A percentile compares a stretch with the other conserved stretches of the same genome.
Conservation (phyloP, 495 filamentous ascomycete genomes). For the Daldinia concentrica region DNA sequence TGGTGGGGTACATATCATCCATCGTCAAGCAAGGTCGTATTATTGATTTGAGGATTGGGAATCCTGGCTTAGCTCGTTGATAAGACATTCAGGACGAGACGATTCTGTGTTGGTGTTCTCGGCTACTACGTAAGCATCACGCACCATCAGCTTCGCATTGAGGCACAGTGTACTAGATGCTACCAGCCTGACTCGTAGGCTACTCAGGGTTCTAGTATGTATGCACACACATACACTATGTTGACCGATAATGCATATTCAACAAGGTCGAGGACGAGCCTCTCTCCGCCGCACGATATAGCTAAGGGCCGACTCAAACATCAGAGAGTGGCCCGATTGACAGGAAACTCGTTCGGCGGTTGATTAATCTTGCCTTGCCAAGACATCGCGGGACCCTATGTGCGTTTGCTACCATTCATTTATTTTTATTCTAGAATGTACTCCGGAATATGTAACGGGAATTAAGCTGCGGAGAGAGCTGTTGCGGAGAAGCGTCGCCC, state of each 20-base stretch:
- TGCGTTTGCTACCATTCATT: constrained; percentile 41
- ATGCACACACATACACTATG: background rate
- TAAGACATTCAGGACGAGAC: constrained; percentile 22
- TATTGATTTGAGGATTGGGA: constrained; percentile 9
- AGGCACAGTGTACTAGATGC: constrained; percentile 21
- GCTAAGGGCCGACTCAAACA: constrained; percentile 41
- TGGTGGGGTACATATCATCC: background rate
- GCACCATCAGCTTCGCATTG: constrained; percentile 9
- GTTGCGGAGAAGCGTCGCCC: constrained; percentile 29
- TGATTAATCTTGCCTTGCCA: constrained; percentile 41
- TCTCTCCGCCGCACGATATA: constrained; percentile 26
- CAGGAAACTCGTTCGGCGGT: constrained; percentile 41
- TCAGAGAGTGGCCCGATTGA: constrained; percentile 42
- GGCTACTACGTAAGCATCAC: constrained; percentile 19
- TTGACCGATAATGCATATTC: constrained; percentile 5
- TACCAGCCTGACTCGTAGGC: constrained; percentile 26
- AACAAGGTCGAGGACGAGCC: constrained; percentile 11
- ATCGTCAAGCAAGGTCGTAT: constrained; percentile 7
- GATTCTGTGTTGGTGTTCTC: constrained; percentile 16
- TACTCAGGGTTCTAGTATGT: constrained; percentile 9
- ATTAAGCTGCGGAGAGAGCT: constrained; percentile 37
- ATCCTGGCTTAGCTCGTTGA: constrained; percentile 19
- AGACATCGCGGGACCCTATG: constrained; percentile 38
- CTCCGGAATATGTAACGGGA: constrained; percentile 30
- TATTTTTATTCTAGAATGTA: constrained; percentile 38